Conservation (phyloP, 2,329 filamentous ascomycete genomes). For the Trichoderma semiorbis region DNA sequence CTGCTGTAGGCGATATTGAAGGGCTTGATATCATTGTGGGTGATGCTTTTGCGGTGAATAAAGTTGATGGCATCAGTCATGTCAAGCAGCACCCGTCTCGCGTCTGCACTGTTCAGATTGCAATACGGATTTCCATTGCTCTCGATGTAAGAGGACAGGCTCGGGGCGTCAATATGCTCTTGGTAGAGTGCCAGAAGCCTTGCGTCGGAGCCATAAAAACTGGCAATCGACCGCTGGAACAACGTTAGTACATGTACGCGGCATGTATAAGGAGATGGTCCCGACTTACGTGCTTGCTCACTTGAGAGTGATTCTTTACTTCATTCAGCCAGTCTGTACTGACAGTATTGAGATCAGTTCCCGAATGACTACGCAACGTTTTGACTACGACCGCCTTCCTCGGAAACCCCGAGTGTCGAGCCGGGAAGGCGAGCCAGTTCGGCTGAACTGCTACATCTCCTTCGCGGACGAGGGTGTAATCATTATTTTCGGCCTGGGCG, state of each 20-base stretch:
- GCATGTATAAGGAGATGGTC: background rate
- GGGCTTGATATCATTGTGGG: slow-evolving; percentile 23
- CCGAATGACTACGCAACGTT: background rate
- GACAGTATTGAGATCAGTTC: too few species aligned
- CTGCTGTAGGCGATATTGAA: slow-evolving; percentile 19
- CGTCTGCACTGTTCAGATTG: background rate
- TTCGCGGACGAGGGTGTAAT: background rate
- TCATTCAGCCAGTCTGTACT: background rate
- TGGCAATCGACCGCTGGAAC: background rate
- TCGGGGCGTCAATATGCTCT: background rate
- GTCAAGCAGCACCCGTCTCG: background rate
- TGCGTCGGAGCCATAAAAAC: background rate
- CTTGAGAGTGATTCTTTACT: background rate
- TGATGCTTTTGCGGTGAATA: slow-evolving; percentile 5
- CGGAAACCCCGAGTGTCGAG: too few species aligned
- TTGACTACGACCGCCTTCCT: too few species aligned
- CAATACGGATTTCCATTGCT: background rate
- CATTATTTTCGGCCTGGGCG: too few species aligned
- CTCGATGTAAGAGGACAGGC: background rate
- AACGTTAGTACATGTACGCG: too few species aligned
- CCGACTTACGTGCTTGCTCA: background rate
- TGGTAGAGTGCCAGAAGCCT: background rate
- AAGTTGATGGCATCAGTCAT: slow-evolving; percentile 25
- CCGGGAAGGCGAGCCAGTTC: background rate
- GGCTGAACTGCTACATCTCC: background rate